Evolutionary conservation across 108 stramenopile genomes (phyloP).

Genomic region (Aurantiochytrium sp.): DNA sequence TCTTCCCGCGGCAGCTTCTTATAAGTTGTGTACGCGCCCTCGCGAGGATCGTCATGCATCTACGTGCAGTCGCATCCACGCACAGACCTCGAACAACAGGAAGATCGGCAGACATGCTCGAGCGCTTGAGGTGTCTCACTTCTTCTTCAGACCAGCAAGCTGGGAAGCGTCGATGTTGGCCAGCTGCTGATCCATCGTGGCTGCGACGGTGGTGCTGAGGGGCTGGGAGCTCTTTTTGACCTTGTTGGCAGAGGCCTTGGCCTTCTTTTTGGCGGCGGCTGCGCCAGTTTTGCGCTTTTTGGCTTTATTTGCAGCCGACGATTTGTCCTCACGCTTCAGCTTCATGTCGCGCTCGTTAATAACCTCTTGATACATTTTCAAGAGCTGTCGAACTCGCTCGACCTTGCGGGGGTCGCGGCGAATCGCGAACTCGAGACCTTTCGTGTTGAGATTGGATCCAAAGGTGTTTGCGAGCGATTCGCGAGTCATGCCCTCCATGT

Average conservation of each 20-base stretch:
- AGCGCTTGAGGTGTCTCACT: background rate
- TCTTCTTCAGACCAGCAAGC: background rate
- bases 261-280: background rate
- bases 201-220: background rate
- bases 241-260: background rate
- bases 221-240: background rate
- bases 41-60: too few relatives aligned
- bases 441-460: background rate
- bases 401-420: background rate
- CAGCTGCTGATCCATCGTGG: background rate
- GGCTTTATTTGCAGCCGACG: background rate
- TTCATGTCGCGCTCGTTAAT: background rate
- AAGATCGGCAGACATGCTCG: too few relatives aligned
- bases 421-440: background rate
- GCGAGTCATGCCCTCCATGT: slow-evolving; percentile 18
- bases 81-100: too few relatives aligned
- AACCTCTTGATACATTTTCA: background rate
- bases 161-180: background rate
- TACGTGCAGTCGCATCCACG: too few relatives aligned
- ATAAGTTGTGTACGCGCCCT: too few relatives aligned
- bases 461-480: background rate
- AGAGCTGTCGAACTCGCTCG: background rate
- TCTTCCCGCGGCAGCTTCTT: too few relatives aligned
- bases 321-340: background rate
- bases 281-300: background rate